phyloP scores from a whole-genome alignment of 2,329 filamentous ascomycete genomes.

The Trichoderma arundinaceum region DNA sequence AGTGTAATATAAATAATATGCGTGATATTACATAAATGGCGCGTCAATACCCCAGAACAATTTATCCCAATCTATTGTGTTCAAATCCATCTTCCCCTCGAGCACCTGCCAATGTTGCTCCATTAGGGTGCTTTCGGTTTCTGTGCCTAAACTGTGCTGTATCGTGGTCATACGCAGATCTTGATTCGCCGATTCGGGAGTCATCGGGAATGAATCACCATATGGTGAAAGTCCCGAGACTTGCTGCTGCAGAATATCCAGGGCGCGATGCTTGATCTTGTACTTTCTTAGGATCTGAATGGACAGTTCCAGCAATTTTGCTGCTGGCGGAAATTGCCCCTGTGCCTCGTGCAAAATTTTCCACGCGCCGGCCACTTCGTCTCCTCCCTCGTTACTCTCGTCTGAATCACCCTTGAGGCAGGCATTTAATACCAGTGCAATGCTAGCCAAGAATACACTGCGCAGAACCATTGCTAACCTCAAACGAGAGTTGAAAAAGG shows the following conservation, averaged over 20 bases:
- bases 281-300: conserved; percentile 44
- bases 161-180: conserved; percentile 28
- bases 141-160: conserved; percentile 29
- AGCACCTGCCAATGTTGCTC: conserved; percentile 40
- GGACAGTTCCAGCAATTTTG: conserved; percentile 42
- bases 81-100: conserved; percentile 42
- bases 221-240: conserved; percentile 23
- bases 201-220: conserved; percentile 37
- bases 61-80: conserved; percentile 46
- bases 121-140: conserved; percentile 34
- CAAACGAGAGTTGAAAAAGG: conserved; percentile 40
- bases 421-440: conserved; percentile 44
- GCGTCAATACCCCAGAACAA: conserved; percentile 45
- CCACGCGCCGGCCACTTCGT: conserved; percentile 43
- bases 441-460: conserved; percentile 45
- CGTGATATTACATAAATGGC: conserved; percentile 39
- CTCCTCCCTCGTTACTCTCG: conserved; percentile 37
- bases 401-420: conserved; percentile 38
- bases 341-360: conserved; percentile 43
- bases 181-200: conserved; percentile 39
- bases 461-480: conserved; percentile 42
- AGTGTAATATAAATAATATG: background rate
- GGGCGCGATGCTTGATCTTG: conserved; percentile 38
- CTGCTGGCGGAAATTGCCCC: conserved; percentile 40
- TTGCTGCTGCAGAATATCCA: conserved; percentile 35